Evolutionary conservation across 352 stramenopile species (phyloP).

Genomic region (Phytophthora megakarya): DNA sequence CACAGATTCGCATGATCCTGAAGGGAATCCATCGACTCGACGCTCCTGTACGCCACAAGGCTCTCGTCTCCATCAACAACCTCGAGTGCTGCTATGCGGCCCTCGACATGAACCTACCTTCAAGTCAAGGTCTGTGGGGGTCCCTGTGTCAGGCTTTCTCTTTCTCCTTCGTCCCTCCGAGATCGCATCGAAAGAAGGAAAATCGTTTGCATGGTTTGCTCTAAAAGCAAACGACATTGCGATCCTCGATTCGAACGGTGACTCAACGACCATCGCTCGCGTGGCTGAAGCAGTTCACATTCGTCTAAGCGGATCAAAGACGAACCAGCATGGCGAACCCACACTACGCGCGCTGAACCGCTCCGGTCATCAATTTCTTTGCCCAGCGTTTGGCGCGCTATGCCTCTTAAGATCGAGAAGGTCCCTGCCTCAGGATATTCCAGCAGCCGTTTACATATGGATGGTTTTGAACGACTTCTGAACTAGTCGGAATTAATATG

Average conservation of each 20-base stretch:
- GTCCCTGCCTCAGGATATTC: not conserved
- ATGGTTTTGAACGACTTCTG: too few relatives aligned
- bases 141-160: conserved; percentile 15
- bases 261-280: not conserved
- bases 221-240: conserved; percentile 5
- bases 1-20: conserved; percentile 18
- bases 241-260: not conserved
- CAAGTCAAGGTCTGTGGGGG: conserved; percentile 12
- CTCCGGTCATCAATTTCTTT: too few relatives aligned
- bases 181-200: not conserved
- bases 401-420: not conserved
- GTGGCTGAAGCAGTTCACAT: not conserved
- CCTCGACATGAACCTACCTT: not conserved
- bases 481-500: too few relatives aligned
- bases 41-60: conserved; percentile 3
- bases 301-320: conserved; percentile 1
- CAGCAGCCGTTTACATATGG: conserved; percentile 5
- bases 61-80: not conserved
- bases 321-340: conserved; percentile 1
- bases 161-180: conserved; percentile 11
- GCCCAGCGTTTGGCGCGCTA: conserved; percentile 1
- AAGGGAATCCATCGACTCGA: conserved; percentile 12
- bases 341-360: conserved; percentile 1
- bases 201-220: not conserved
- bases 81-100: conserved; percentile 1